Base-by-base conservation (phyloP, 257 asterid genomes). In the Linderniella brevidens region DNA sequence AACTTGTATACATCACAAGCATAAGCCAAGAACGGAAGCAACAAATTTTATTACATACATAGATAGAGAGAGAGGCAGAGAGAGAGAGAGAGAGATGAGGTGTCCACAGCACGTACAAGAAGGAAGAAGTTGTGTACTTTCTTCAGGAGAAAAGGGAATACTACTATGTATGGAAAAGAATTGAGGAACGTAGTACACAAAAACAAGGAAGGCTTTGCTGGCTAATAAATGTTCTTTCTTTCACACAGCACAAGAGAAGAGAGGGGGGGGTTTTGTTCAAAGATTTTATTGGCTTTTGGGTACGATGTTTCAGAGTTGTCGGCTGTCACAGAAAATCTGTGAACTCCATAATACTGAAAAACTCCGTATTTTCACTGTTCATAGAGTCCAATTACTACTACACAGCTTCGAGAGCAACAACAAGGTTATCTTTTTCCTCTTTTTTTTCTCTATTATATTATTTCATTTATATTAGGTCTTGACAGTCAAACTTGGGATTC, bases 261-360 rank as follows among this genome's bases (percentile, higher is more conserved):
- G 50, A 45, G n/a, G 32, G 17, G 45, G 37, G 41, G 25, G 9
- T 44, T 46, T 16, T 10, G 15, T 39, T 8, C 49, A 18, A 17
- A 6, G 6, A 14, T 46, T 61, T 58, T 50, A 38, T 46, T 20
- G 62, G 68, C 58, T 64, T 61, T 55, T 54, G 75, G 64, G 87
- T 80, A 80, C 93, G 68, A 75, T 75, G 93, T 25, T 78, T 75
- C 92, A 80, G 95, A 75, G 15, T 55, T 80, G 93, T 85, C 92
- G 95, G 87, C 78, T 63, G 61, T 73, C 93, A 80, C 85, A 78
- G 70, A 74, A 71, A 59, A 60, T 52, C 61, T 64, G 73, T 75
- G 85, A 77, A 50, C 68, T 61, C 60, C 58, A 62, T 56, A 66
- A 64, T 39, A 25, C 9, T 32, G 37, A 32, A 15, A 1, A 19